Evolutionary conservation across 768 basidiomycete genomes (phyloP).

Genomic region (Leccinum boreale): DNA sequence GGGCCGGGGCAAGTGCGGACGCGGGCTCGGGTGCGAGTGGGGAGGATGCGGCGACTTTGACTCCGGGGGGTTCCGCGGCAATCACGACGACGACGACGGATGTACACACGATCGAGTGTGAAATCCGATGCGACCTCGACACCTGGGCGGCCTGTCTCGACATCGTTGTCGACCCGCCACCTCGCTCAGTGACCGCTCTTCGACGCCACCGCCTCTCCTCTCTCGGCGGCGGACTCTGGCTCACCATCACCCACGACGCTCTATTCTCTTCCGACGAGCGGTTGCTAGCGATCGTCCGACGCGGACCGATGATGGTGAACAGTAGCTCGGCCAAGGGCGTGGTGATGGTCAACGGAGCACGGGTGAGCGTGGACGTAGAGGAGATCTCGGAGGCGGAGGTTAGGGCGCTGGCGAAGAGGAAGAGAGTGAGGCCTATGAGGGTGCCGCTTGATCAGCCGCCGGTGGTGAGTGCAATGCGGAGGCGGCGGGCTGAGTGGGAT

Average conservation of each 20-base stretch:
- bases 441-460: conserved; percentile 94
- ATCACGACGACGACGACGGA: conserved; percentile 16
- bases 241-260: conserved; percentile 86
- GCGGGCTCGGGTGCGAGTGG: conserved; percentile 13
- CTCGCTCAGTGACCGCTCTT: conserved; percentile 76
- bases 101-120: conserved; percentile 72
- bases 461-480: conserved; percentile 66
- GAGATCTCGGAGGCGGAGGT: conserved; percentile 85
- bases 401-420: conserved; percentile 76
- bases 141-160: conserved; percentile 83
- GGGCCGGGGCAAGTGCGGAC: neutral
- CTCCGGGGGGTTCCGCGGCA: neutral
- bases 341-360: conserved; percentile 88
- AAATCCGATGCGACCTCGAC: conserved; percentile 88
- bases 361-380: conserved; percentile 81
- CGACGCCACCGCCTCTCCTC: conserved; percentile 82
- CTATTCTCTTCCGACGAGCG: conserved; percentile 76
- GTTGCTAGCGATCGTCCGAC: conserved; percentile 68
- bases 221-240: conserved; percentile 91
- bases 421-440: conserved; percentile 79
- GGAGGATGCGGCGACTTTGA: conserved; percentile 9
- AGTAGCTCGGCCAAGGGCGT: conserved; percentile 54
- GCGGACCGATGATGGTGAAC: conserved; percentile 48
- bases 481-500: conserved; percentile 71
- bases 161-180: conserved; percentile 91